Evolutionary conservation across 2,329 filamentous ascomycete species (phyloP), one percentile per base, ranked within the genome.

Genomic region (Sporothrix humicola): DNA sequence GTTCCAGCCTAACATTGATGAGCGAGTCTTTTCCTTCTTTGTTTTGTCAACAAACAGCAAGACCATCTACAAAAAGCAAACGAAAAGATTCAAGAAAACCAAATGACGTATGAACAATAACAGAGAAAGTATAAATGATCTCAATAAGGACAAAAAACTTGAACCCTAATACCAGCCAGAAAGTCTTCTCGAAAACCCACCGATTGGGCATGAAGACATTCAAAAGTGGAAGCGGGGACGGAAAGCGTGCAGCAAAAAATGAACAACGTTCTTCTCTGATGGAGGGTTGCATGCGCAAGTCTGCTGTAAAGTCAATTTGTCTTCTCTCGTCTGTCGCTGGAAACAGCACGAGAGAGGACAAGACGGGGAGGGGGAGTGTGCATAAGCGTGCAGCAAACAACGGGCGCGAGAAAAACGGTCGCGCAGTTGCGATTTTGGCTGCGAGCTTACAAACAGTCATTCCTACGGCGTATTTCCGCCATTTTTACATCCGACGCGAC

Each of bases 131-230:
- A 37, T 37, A n/a, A n/a, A n/a, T 7, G 31, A 37, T 7, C 4
- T 5, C 9, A 65, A 46, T 2, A 65, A 23, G 8, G 13, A 46
- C 5, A 66, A 3, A 48, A 48, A 20, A 46, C 4, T 5, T 6
- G 17, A 61, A 42, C 8, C 42, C 42, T 9, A 20, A n/a, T 23
- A 46, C 44, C n/a, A n/a, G 44, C 12, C 12, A 61, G 6, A 63
- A 31, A 66, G 7, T 31, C 17, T 17, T 2, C 8, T 26, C 52
- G 20, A 23, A 61, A 61, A 63, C n/a, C 31, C 23, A 37, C 20
- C 26, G 66, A 69, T 69, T 69, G 66, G 66, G 66, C 66, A 69
- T 69, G 26, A 69, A 69, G 26, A 56, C 26, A 7, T 17, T 12
- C 17, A 54, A 54, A 9, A n/a, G 7, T 1, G 26, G 65, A 7